These are phyloP conservation scores for Scenedesmus sp. DNA, from an alignment of 163 green algal genomes.

Conservation along the genomic window DNA sequence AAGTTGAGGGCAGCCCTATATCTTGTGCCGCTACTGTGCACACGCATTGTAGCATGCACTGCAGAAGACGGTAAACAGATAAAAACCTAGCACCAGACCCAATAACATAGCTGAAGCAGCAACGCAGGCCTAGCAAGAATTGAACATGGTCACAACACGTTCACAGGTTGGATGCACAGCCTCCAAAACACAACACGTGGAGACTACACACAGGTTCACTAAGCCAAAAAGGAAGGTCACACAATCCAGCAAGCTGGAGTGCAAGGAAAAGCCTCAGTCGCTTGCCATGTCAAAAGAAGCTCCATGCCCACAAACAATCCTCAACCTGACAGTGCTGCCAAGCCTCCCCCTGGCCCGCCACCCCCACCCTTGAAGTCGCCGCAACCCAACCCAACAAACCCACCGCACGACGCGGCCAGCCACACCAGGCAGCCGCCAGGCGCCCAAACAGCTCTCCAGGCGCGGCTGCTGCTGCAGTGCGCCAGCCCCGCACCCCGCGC, in stretches of 20 bases:
- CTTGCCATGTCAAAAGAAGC: not conserved
- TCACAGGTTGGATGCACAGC: not conserved
- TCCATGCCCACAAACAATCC: not conserved
- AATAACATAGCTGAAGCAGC: not conserved
- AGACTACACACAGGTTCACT: not conserved
- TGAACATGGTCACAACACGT: not conserved
- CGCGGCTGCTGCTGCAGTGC: not conserved
- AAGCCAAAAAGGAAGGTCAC: not conserved
- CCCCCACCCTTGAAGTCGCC: not conserved
- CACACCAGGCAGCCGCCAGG: no score
- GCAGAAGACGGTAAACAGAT: not conserved
- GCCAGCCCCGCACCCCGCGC: no score
- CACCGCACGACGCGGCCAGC: not conserved
- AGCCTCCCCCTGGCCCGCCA: not conserved
- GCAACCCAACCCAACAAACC: not conserved
- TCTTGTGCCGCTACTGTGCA: not conserved
- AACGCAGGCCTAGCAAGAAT: not conserved
- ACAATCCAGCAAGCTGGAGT: not conserved
- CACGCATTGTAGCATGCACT: not conserved
- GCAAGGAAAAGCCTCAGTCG: not conserved
- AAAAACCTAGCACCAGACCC: not conserved
- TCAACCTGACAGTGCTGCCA: not conserved
- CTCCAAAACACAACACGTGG: not conserved
- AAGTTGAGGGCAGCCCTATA: not conserved
- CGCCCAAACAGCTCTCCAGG: not conserved